Evolutionary conservation across 1,284 basidiomycete species (phyloP).

Genomic region (Puccinia horiana): DNA sequence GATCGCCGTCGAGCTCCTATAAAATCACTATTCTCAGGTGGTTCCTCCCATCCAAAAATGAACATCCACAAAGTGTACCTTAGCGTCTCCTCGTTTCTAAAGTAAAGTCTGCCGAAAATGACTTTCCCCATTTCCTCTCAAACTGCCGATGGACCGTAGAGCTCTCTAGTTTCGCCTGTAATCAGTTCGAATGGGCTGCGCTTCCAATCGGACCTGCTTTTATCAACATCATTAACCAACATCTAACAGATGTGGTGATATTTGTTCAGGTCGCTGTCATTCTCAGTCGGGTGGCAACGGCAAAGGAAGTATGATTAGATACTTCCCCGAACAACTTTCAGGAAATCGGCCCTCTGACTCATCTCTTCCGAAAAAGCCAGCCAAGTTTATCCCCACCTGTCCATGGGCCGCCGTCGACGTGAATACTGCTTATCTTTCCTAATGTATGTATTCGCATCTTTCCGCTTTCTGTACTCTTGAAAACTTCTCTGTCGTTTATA

Average conservation of each 20-base stretch:
- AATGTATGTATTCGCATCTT: background rate
- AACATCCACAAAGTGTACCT: constrained; percentile 1
- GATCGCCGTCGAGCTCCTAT: background rate
- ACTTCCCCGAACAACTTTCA: background rate
- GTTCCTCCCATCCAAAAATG: background rate
- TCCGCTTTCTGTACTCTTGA: background rate
- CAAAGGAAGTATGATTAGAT: background rate
- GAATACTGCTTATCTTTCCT: background rate
- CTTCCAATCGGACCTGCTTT: background rate
- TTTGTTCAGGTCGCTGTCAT: background rate
- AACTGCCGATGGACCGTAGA: background rate
- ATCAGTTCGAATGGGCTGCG: background rate
- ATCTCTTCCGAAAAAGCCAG: background rate
- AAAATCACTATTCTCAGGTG: background rate
- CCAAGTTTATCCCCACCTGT: background rate
- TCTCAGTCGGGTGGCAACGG: too few relatives aligned
- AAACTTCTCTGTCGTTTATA: background rate
- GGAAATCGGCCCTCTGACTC: background rate
- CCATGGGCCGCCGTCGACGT: background rate
- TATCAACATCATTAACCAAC: background rate
- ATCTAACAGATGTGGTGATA: background rate
- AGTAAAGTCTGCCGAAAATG: background rate
- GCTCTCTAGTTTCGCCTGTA: background rate
- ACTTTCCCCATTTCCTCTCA: background rate
- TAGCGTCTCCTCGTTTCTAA: background rate